A percentile compares a stretch with the other conserved stretches of the same genome.
Conservation (phyloP, 176 grass and related monocot species). For the Musa itinerans region DNA sequence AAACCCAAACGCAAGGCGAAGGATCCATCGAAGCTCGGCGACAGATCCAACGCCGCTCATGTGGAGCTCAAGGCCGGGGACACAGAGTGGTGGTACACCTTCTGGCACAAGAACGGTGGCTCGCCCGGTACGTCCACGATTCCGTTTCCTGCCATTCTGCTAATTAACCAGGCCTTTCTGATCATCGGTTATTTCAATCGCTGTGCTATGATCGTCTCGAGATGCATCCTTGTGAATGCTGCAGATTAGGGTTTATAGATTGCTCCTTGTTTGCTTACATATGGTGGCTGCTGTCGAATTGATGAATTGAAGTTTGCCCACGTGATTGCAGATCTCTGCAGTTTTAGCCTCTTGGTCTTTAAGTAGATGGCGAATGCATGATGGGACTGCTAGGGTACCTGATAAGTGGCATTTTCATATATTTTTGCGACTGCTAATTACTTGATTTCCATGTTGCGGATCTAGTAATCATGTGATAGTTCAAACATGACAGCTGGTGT, state of each 20-base stretch:
- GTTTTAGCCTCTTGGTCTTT: no score
- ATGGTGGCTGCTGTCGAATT: background rate
- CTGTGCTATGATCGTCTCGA: background rate
- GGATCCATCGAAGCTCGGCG: conserved; percentile 32
- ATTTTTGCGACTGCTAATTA: no score
- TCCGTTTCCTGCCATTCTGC: background rate
- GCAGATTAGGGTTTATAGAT: background rate
- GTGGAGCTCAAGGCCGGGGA: conserved; percentile 56
- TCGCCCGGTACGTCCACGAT: conserved; percentile 5
- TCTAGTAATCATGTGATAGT: background rate
- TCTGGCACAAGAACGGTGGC: conserved; percentile 47
- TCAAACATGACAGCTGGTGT: background rate
- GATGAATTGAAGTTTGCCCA: background rate
- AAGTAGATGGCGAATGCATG: no score
- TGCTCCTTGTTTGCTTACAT: background rate
- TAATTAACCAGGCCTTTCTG: background rate
- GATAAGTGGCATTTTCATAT: no score
- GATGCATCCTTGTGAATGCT: background rate
- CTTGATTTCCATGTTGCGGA: background rate
- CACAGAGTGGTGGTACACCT: conserved; percentile 91
- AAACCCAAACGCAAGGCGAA: conserved; percentile 71
- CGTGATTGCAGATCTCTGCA: background rate
- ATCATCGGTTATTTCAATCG: background rate
- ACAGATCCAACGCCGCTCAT: conserved; percentile 28
- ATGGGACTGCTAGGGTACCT: no score